Evolutionary conservation across 306 rosid genomes (phyloP).

Genomic region (Luffa aegyptiaca): DNA sequence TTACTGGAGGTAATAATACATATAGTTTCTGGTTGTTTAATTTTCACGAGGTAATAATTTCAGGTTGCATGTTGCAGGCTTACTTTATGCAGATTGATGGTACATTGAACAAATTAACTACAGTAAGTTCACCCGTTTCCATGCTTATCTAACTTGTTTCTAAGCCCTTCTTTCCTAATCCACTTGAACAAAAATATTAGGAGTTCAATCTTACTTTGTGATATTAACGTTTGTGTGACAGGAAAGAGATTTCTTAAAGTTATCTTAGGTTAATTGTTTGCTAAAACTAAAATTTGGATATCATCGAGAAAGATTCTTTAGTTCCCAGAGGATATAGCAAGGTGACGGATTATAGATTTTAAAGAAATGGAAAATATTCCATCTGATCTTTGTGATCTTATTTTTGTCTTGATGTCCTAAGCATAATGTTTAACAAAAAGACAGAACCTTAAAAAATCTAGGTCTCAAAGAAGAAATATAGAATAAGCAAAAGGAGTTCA

Average conservation of each 20-base stretch:
- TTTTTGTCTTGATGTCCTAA: neutral
- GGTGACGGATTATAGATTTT: neutral
- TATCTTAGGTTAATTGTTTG: neutral
- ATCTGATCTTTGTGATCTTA: neutral
- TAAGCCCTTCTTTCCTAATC: neutral
- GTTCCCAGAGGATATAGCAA: neutral
- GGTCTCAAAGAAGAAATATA: neutral
- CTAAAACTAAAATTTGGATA: neutral
- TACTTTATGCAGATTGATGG: constrained; percentile 81
- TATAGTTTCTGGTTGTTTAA: neutral
- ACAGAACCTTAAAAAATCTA: neutral
- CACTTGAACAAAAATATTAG: neutral
- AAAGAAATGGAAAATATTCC: neutral
- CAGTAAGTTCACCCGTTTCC: constrained; percentile 29
- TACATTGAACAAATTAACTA: constrained; percentile 57
- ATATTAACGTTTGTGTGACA: neutral
- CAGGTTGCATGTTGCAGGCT: constrained; percentile 41
- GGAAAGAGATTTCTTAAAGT: neutral
- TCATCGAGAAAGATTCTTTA: neutral
- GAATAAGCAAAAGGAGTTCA: no score
- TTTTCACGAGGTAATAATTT: constrained; percentile 9
- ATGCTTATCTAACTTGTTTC: neutral
- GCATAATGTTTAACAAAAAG: neutral
- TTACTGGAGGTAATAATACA: constrained; percentile 55
- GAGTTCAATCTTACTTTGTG: neutral